Base-by-base conservation (phyloP, 805 yeast species). In the Barnettozyma botsteinii region DNA sequence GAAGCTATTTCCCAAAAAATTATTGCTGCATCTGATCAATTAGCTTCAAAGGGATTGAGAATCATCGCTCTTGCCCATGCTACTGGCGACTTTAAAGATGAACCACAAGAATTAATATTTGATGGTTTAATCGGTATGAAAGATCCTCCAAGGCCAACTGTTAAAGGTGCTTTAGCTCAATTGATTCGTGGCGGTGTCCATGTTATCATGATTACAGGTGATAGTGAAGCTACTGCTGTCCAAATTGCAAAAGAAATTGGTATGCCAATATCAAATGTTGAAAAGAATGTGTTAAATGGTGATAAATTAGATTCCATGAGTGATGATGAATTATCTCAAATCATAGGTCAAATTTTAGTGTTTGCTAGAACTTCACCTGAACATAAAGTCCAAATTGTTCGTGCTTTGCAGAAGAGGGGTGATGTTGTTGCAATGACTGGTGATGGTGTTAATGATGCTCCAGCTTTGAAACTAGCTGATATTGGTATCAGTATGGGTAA, bases 351-450 rank as follows among this genome's bases (percentile, higher is more conserved):
- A 50, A 95, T 91, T 25, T 80, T 91, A 23, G 85, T 88, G 4
- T 88, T 89, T 70, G 96, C 97, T 6, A 79, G 97, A 67, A 88
- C 96, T 8, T 82, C 96, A 1, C 97, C 97, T 1, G 95, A 88
- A 58, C 96, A 89, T 62, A 89, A 89, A 59, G 81, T 89, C 46
- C 73, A 84, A 45, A 89, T 89, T 61, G 95, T 89, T 25, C 78
- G 84, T 55, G 96, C 96, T 0, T 70, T 89, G 48, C 95, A 89
- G 60, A 75, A 77, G 59, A 75, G 95, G 58, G 96, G 96, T 37
- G 95, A 91, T 60, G 80, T 91, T 47, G 98, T 91, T 38, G 98
- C 97, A 19, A 89, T 91, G 96, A 89, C 98, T n/a, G 98, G 98
- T 52, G 98, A 89, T 64, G 98, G 98, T 65, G 96, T 91, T 12